Evolutionary conservation across 1,139 yeast species (phyloP), one percentile per base, ranked within the genome.

Genomic region (Saccharomyces hybrid): DNA sequence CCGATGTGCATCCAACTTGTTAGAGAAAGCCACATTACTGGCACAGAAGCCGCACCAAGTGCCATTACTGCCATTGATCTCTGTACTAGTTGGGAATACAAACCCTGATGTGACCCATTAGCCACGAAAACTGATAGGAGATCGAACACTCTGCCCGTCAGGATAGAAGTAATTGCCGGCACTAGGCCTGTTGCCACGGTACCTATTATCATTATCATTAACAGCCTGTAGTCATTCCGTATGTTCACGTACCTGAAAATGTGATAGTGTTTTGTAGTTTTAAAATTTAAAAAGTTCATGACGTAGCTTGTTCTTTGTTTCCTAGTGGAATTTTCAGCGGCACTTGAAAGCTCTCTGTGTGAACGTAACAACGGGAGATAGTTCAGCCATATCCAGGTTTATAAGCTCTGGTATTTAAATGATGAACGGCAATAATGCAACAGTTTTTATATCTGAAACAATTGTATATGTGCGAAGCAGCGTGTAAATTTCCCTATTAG

Each of bases 1-100:
- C 97, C 96, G 55, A 86, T 75, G 27, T 73, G 66, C 78, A 85
- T 80, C 88, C 95, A 90, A 0, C 75, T 60, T 1, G 78, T 67
- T 4, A 86, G 75, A 27, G 86, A 81, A 0, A 75, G 51, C 84
- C 88, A 84, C 20, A 78, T 76, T 14, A 79, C 66, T 0, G 82
- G 60, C 56, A 80, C 71, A 41, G 81, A 74, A 0, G 75, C 82
- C 0, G 76, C 75, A 2, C 91, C 96, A 2, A 85, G 68, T 0
- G 78, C 75, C 59, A 83, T 74, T 3, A 88, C 73, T 4, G 81
- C 72, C 58, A 82, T 81, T 52, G 87, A 78, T 20, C 79, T 73
- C 32, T 74, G 59, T 28, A 78, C 73, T 4, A 83, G 73, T 13
- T 76, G 76, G 4, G 64, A 59, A 59, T 82, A 68, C 57, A 83